Conservation (phyloP, 169 alveolate species). For the Eimeria falciformis region DNA sequence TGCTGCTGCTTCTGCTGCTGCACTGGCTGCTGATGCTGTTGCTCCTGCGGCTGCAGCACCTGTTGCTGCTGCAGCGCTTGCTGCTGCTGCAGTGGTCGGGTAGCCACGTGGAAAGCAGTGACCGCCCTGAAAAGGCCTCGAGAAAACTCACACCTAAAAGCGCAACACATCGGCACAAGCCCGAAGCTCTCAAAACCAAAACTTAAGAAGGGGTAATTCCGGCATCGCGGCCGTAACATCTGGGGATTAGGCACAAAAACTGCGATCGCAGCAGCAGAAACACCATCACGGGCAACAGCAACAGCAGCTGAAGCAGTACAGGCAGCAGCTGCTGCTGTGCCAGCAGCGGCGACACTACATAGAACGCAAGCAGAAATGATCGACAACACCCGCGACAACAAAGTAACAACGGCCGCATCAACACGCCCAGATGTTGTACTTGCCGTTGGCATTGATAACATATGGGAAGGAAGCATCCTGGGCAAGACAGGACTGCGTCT, state of each 20-base stretch:
- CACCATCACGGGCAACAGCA: too few relatives aligned
- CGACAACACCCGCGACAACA: too few relatives aligned
- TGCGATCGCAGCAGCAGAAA: too few relatives aligned
- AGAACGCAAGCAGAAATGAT: too few relatives aligned
- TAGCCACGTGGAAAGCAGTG: not conserved
- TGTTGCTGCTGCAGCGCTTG: constrained; percentile 21
- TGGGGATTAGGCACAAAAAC: not conserved
- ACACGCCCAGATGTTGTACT: too few relatives aligned
- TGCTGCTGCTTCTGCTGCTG: not conserved
- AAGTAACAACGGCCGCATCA: too few relatives aligned
- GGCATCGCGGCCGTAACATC: not conserved
- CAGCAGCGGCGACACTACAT: too few relatives aligned
- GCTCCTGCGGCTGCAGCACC: constrained; percentile 8
- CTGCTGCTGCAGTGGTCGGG: constrained; percentile 13
- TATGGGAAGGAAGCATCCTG: constrained; percentile 76
- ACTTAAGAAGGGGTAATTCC: too few relatives aligned
- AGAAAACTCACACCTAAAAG: not conserved
- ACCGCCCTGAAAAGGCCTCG: not conserved
- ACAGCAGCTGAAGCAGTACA: too few relatives aligned
- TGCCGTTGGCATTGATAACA: constrained; percentile 76
- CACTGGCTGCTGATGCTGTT: not conserved
- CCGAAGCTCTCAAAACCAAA: too few relatives aligned
- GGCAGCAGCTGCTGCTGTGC: too few relatives aligned
- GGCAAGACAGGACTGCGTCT: constrained; percentile 73
- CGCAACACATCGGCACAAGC: too few relatives aligned